phyloP scores from a whole-genome alignment of 169 alveolate genomes.

The Cytauxzoon felis region DNA sequence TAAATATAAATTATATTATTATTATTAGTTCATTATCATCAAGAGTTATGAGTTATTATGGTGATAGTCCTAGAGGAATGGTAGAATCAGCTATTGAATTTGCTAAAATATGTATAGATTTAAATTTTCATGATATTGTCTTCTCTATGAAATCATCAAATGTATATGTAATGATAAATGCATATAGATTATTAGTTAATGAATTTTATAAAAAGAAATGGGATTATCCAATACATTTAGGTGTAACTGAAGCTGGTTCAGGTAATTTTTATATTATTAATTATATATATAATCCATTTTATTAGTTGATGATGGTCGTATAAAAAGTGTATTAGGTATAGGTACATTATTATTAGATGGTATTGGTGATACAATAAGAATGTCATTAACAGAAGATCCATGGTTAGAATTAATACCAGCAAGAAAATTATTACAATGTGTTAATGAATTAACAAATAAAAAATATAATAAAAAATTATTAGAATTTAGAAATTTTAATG shows the following conservation, averaged over 20 bases:
- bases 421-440: slow-evolving; percentile 34
- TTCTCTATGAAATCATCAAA: slow-evolving; percentile 81
- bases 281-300: not conserved
- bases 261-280: slow-evolving; percentile 41
- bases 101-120: slow-evolving; percentile 71
- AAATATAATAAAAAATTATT: not conserved
- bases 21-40: slow-evolving; percentile 68
- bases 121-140: slow-evolving; percentile 70
- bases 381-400: slow-evolving; percentile 83
- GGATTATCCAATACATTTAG: slow-evolving; percentile 79
- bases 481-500: slow-evolving; percentile 26
- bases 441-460: slow-evolving; percentile 9
- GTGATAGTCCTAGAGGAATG: slow-evolving; percentile 83
- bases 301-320: slow-evolving; percentile 77
- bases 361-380: slow-evolving; percentile 83
- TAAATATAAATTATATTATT: not conserved
- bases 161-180: slow-evolving; percentile 74
- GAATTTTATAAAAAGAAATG: slow-evolving; percentile 65
- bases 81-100: slow-evolving; percentile 81
- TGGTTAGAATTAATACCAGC: slow-evolving; percentile 77
- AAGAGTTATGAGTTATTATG: slow-evolving; percentile 75
- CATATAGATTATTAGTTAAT: slow-evolving; percentile 74
- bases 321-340: slow-evolving; percentile 78
- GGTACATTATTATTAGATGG: slow-evolving; percentile 82
- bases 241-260: slow-evolving; percentile 86